Base-by-base conservation (phyloP, 2,329 filamentous ascomycete genomes). In the Trichoderma sp. region DNA sequence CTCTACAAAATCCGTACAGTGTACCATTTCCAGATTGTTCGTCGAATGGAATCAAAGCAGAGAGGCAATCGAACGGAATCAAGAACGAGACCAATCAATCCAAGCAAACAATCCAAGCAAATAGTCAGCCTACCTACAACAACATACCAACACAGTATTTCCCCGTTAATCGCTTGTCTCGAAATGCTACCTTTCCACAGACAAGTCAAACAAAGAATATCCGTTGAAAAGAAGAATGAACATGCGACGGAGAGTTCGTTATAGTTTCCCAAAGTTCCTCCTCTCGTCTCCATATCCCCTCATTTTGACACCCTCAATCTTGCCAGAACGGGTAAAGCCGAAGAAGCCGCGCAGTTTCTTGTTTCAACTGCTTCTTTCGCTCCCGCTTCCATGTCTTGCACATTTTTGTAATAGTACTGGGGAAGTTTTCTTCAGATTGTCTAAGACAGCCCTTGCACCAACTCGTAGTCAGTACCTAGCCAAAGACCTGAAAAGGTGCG, bases 1-100 rank as follows among this genome's bases (percentile, higher is more conserved):
- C 44, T 50, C 56, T 48, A 39, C 30, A 41, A 39, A 19, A 3
- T 4, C 7, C 21, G 12, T 60, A 60, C 57, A 50, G 57, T 60
- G 57, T 45, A 43, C 15, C 17, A 14, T 30, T 10, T 30, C 45
- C 41, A 39, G 12, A 3, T 14, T 14, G 34, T 14, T 10, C 3
- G 34, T 14, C 14, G 12, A 14, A 39, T 39, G 57, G 39, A 41
- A 34, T 47, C 17, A n/a, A n/a, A 47, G 26, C 9, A 12, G 28
- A n/a, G 4, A 24, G 34, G 19, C 28, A 19, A n/a, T 30, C 30
- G 15, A 24, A 14, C 6, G 21, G 30, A 21, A 3, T 9, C 7
- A 24, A 17, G 15, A n/a, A 19, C 21, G 30, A 47, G n/a, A 24
- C 28, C 43, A 30, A 30, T 30, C 7, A 30, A 6, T 5, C 9